A percentile compares a stretch with the other conserved stretches of the same genome.
Conservation (phyloP, 2,329 filamentous ascomycete species). For the Mollisia scopiformis region DNA sequence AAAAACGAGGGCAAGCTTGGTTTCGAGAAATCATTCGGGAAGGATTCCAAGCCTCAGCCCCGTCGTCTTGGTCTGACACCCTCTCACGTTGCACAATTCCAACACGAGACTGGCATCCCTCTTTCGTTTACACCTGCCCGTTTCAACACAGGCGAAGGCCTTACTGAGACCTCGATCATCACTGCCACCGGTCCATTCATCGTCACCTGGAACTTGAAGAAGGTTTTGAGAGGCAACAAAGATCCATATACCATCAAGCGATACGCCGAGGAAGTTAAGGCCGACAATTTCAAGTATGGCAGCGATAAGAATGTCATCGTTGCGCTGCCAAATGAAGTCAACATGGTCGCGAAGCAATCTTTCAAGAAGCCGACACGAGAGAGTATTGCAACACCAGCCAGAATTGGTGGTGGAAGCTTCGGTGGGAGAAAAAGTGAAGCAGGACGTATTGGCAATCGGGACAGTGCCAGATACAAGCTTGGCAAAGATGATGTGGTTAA, state of each 20-base stretch:
- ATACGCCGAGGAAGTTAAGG: slow-evolving; percentile 93
- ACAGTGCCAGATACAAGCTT: slow-evolving; percentile 71
- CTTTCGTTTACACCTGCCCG: slow-evolving; percentile 88
- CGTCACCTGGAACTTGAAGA: slow-evolving; percentile 93
- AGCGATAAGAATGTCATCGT: slow-evolving; percentile 98
- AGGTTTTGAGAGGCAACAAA: slow-evolving; percentile 78
- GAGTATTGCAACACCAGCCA: slow-evolving; percentile 70
- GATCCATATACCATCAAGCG: slow-evolving; percentile 96
- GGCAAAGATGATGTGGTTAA: slow-evolving; percentile 85
- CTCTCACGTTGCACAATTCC: slow-evolving; percentile 94
- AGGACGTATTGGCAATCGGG: slow-evolving; percentile 54
- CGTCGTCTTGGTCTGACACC: slow-evolving; percentile 87
- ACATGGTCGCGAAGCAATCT: slow-evolving; percentile 89
- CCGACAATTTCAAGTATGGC: slow-evolving; percentile 97
- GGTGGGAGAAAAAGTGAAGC: slow-evolving; percentile 46
- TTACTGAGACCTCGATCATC: slow-evolving; percentile 90
- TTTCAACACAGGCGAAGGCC: slow-evolving; percentile 87
- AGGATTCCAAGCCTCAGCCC: slow-evolving; percentile 91
- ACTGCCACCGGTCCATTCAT: slow-evolving; percentile 97
- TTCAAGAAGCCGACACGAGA: slow-evolving; percentile 89
- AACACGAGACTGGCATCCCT: slow-evolving; percentile 88
- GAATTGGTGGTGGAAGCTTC: slow-evolving; percentile 46
- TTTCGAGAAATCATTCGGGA: slow-evolving; percentile 90
- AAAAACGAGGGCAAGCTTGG: slow-evolving; percentile 99
- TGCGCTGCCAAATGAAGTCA: slow-evolving; percentile 93